A percentile compares a stretch with the other conserved stretches of the same genome.
These are phyloP conservation scores for Hypoxylon sp. DNA, from an alignment of 2,329 filamentous ascomycete species.

Conservation along the genomic window DNA sequence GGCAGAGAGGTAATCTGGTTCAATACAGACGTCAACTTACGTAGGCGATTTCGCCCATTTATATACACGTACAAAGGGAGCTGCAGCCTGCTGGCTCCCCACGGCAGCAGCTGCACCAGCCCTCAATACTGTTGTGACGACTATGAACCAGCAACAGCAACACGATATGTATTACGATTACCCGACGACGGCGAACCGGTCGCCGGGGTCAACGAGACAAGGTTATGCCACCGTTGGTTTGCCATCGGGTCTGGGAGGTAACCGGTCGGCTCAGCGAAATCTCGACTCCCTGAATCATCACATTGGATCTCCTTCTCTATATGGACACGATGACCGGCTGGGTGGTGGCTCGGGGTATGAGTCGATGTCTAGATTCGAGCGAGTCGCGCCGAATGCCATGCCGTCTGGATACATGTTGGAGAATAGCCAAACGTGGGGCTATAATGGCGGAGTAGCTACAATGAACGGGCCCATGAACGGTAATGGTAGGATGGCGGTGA, in stretches of 20 bases:
- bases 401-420: constrained; percentile 63
- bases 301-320: constrained; percentile 69
- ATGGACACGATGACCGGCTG: constrained; percentile 71
- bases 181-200: constrained; percentile 67
- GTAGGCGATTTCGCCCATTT: constrained; percentile 26
- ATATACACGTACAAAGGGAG: constrained; percentile 42
- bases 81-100: constrained; percentile 45
- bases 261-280: constrained; percentile 78
- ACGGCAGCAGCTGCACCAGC: constrained; percentile 43
- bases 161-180: constrained; percentile 80
- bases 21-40: constrained; percentile 3
- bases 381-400: constrained; percentile 47
- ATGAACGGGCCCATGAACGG: constrained; percentile 72
- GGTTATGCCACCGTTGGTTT: constrained; percentile 66
- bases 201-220: constrained; percentile 75
- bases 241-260: constrained; percentile 55
- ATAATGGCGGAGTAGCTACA: constrained; percentile 70
- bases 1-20: constrained; percentile 5
- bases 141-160: constrained; percentile 59
- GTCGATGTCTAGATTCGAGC: constrained; percentile 54
- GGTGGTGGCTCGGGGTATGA: constrained; percentile 68
- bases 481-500: constrained; percentile 60
- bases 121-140: constrained; percentile 43
- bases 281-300: constrained; percentile 76
- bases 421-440: constrained; percentile 83